These are phyloP conservation scores for Colletotrichum brevisporum DNA, from an alignment of 2,329 filamentous ascomycete species.

Conservation along the genomic window DNA sequence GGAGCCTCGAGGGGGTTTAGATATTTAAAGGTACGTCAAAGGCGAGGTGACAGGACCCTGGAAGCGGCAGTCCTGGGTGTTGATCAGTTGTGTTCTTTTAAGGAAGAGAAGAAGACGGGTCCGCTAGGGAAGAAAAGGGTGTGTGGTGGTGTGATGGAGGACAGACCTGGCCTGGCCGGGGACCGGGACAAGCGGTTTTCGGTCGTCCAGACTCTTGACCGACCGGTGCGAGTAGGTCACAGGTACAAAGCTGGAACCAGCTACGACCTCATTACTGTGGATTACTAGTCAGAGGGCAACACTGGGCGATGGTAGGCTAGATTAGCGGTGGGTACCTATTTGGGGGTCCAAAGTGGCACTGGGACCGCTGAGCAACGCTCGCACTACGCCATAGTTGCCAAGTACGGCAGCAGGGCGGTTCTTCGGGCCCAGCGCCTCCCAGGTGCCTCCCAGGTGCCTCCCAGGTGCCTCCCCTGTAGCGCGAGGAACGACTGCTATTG, in stretches of 20 bases:
- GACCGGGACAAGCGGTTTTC: constrained; percentile 24
- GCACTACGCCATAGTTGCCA: constrained; percentile 38
- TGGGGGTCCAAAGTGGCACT: constrained; percentile 23
- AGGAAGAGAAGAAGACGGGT: constrained; percentile 37
- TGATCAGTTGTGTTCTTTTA: constrained; percentile 32
- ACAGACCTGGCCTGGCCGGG: constrained; percentile 18
- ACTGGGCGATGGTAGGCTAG: constrained; percentile 24
- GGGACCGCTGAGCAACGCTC: neutral
- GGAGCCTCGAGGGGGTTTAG: constrained; percentile 29
- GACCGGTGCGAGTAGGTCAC: constrained; percentile 15
- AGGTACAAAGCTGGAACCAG: constrained; percentile 21
- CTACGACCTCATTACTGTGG: neutral
- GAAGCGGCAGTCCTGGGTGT: constrained; percentile 27
- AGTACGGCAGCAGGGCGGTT: constrained; percentile 10
- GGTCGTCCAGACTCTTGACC: constrained; percentile 20
- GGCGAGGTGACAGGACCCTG: constrained; percentile 30
- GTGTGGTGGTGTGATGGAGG: constrained; percentile 37
- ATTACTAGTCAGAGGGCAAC: constrained; percentile 19
- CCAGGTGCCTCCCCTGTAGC: constrained; percentile 30
- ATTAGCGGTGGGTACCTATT: constrained; percentile 32
- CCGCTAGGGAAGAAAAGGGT: constrained; percentile 35
- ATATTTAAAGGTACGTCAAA: constrained; percentile 36
- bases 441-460: neutral
- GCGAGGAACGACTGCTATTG: constrained; percentile 30
- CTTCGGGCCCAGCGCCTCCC: constrained; percentile 16